Evolutionary conservation across 345 rosid genomes (phyloP), one percentile per base, ranked within the genome.

Genomic region (Triadica sebifera): DNA sequence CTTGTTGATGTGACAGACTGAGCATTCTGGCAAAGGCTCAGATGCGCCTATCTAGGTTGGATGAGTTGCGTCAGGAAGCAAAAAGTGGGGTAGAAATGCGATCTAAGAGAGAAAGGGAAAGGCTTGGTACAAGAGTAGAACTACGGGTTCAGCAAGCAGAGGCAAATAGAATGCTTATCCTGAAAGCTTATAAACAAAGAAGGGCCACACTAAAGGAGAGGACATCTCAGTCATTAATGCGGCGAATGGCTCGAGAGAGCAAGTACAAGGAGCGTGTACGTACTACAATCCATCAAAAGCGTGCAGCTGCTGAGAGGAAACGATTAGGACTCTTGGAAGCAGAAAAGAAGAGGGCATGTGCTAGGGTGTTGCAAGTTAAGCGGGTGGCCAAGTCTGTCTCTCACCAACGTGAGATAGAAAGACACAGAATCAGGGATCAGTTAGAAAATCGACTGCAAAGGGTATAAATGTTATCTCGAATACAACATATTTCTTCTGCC

Each of bases 271-370:
- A 96, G 80, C 61, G 90, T 16, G 90, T 93, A 15, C 79, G 83
- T 73, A 90, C 98, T 69, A 89, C 96, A 15, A 93, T 93, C 53
- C 86, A 89, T 83, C 97, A 96, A 83, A 96, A 91, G 79, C 92
- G 99, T 74, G 84, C 67, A 20, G 92, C 94, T 79, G 98, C 99
- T 22, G 98, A 96, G 90, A 91, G 84, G 85, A 96, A 96, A 83
- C 87, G 99, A 49, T 72, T 88, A 64, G 91, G 89, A 65, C 83
- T 96, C 79, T 78, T 96, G 72, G 99, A 96, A 79, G 96, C 88
- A 19, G 99, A 93, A 85, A 90, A 83, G 87, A 91, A 85, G 85
- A 87, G 86, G 79, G 98, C 98, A 69, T 69, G 82, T 83, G 94
- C 98, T 66, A 88, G 98, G 79, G 67, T 91, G 72, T 75, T 78